phyloP scores from a whole-genome alignment of 139 green algal genomes.

The Medakamo hakoo region DNA sequence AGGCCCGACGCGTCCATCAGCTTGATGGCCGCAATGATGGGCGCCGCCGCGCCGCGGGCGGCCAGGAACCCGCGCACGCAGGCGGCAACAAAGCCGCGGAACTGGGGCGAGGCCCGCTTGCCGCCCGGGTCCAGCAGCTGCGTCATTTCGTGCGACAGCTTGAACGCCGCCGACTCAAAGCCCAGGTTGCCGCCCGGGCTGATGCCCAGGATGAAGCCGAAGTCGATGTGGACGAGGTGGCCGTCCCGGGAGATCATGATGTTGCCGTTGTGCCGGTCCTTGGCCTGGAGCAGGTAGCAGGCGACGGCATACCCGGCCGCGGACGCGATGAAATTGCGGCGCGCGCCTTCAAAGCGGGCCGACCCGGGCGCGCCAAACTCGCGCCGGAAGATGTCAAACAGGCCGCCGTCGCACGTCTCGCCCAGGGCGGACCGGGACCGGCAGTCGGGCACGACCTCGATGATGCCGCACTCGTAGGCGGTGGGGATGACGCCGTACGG shows the following conservation, averaged over 20 bases:
- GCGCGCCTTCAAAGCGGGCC: conserved; percentile 62
- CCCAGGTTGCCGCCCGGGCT: conserved; percentile 50
- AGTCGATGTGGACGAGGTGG: conserved; percentile 97
- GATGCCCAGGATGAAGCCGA: conserved; percentile 94
- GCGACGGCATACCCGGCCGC: conserved; percentile 73
- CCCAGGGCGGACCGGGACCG: conserved; percentile 39
- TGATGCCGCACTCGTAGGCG: conserved; percentile 87
- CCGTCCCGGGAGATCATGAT: conserved; percentile 83
- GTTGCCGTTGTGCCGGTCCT: conserved; percentile 98
- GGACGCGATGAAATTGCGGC: conserved; percentile 73
- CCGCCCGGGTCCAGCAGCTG: conserved; percentile 86
- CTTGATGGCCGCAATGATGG: conserved; percentile 32
- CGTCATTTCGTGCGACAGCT: conserved; percentile 91
- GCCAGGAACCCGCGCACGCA: conserved; percentile 72
- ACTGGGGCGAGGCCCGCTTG: conserved; percentile 18
- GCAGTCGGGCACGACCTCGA: conserved; percentile 80
- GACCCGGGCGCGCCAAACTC: conserved; percentile 70
- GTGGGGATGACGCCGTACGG: conserved; percentile 93
- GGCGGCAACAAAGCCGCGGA: conserved; percentile 35
- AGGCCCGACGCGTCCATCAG: conserved; percentile 42
- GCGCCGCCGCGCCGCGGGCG: conserved; percentile 24
- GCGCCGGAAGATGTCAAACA: conserved; percentile 84
- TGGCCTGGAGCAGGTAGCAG: conserved; percentile 74
- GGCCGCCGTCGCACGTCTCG: conserved; percentile 73
- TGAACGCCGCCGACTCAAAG: conserved; percentile 95